Percentiles rank a stretch among this genome's conserved stretches.
Evolutionary conservation across 805 yeast genomes (phyloP).

Genomic region (Saccharomycopsis sp.): DNA sequence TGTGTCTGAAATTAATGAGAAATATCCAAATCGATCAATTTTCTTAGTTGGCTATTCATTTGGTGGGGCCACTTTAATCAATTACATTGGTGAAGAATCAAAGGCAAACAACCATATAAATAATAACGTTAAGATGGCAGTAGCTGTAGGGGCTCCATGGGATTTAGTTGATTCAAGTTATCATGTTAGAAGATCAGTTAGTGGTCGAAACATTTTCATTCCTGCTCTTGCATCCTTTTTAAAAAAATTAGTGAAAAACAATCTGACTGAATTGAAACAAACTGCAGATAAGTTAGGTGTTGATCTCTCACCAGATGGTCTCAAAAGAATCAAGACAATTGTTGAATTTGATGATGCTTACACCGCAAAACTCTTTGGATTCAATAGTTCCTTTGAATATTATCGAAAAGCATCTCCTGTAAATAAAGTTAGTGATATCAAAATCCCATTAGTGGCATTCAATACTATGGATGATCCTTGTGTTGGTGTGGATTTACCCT

Average conservation of each 20-base stretch:
- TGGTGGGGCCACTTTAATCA: conserved; percentile 61
- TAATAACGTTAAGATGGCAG: conserved; percentile 39
- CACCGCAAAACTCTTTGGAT: conserved; percentile 58
- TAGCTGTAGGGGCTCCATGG: conserved; percentile 65
- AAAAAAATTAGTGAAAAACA: conserved; percentile 38
- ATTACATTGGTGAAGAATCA: conserved; percentile 57
- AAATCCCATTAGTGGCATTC: conserved; percentile 56
- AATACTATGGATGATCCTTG: conserved; percentile 66
- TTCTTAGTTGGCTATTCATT: conserved; percentile 64
- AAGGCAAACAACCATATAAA: background rate
- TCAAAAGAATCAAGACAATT: conserved; percentile 33
- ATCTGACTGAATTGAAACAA: conserved; percentile 32
- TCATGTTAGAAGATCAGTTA: conserved; percentile 33
- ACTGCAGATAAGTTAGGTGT: conserved; percentile 22
- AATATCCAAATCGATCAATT: conserved; percentile 57
- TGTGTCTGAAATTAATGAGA: conserved; percentile 40
- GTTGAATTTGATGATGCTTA: conserved; percentile 54
- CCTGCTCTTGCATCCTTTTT: conserved; percentile 37
- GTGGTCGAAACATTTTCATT: conserved; percentile 36
- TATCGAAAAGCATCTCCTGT: conserved; percentile 61
- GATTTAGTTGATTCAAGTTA: conserved; percentile 52
- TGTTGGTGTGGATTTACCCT: conserved; percentile 47
- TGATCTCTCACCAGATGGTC: conserved; percentile 25
- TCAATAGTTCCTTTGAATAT: conserved; percentile 54
- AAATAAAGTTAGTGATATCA: conserved; percentile 45